Conservation (phyloP, 108 stramenopile genomes). For the Cyclotella atomus region DNA sequence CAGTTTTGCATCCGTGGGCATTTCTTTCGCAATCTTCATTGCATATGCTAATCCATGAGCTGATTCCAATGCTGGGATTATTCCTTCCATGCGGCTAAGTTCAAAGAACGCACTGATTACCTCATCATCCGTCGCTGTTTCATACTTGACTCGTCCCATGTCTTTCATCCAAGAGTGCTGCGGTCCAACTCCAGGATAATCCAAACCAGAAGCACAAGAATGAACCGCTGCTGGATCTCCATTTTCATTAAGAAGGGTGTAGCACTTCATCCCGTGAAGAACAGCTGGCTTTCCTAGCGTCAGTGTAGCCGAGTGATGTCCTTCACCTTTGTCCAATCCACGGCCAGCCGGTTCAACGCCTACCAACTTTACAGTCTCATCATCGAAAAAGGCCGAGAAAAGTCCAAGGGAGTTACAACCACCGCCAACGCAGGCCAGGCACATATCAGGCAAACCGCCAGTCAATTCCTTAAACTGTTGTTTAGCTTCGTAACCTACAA, state of each 20-base stretch:
- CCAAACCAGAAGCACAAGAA: constrained; percentile 90
- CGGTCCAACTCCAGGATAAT: constrained; percentile 96
- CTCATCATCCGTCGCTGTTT: constrained; percentile 86
- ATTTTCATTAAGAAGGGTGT: constrained; percentile 78
- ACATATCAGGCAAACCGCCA: constrained; percentile 84
- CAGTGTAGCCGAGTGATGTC: constrained; percentile 84
- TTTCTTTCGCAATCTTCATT: constrained; percentile 82
- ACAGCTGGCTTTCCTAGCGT: constrained; percentile 86
- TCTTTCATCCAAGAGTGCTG: constrained; percentile 92
- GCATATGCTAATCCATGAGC: constrained; percentile 88
- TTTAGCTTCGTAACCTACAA: constrained; percentile 82
- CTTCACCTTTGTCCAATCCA: constrained; percentile 72
- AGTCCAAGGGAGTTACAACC: constrained; percentile 95
- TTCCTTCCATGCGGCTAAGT: constrained; percentile 88
- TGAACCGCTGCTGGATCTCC: constrained; percentile 91
- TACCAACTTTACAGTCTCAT: constrained; percentile 78
- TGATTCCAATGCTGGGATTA: constrained; percentile 93
- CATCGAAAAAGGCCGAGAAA: constrained; percentile 86
- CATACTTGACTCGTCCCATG: constrained; percentile 84
- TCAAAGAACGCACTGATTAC: constrained; percentile 84
- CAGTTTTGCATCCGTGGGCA: constrained; percentile 77
- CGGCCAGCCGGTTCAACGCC: constrained; percentile 93
- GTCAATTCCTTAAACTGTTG: constrained; percentile 80
- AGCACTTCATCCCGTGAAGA: constrained; percentile 89
- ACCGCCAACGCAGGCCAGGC: constrained; percentile 95